Conservation (phyloP, 208 protist genomes). For the Trypanosomatidae sp. region DNA sequence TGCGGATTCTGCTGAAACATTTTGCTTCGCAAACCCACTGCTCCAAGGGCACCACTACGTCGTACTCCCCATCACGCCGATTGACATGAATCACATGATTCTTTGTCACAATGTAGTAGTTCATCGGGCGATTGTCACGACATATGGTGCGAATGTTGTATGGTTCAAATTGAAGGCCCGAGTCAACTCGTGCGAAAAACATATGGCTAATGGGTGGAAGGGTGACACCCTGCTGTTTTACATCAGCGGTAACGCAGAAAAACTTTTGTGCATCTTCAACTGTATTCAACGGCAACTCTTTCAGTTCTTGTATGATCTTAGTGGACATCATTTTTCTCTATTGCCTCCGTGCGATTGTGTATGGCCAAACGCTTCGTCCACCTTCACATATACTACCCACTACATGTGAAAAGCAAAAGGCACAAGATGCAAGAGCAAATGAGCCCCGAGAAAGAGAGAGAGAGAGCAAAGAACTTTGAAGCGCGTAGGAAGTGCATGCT, state of each 20-base stretch:
- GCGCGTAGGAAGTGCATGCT: background rate
- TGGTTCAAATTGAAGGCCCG: constrained; percentile 67
- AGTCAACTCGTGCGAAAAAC: constrained; percentile 74
- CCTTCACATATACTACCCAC: background rate
- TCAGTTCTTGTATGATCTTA: constrained; percentile 29
- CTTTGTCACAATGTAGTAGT: constrained; percentile 85
- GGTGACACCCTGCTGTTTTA: constrained; percentile 32
- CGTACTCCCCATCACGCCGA: constrained; percentile 41
- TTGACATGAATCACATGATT: constrained; percentile 73
- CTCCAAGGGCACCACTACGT: constrained; percentile 37
- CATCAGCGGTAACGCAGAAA: constrained; percentile 37
- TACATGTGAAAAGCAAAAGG: constrained; percentile 15
- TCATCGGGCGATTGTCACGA: constrained; percentile 50
- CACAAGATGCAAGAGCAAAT: background rate
- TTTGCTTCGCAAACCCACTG: constrained; percentile 62
- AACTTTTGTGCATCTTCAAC: constrained; percentile 57
- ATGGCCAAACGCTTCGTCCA: background rate
- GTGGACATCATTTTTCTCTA: constrained; percentile 6
- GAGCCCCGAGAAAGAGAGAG: background rate
- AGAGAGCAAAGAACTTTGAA: background rate
- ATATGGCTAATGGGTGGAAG: constrained; percentile 77
- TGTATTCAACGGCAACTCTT: constrained; percentile 37
- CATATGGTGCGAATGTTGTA: constrained; percentile 84
- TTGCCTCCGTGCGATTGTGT: background rate
- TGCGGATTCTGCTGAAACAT: constrained; percentile 42